Percentiles rank a stretch among this genome's conserved stretches.
phyloP scores from a whole-genome alignment of 306 rosid genomes.

The Vigna radiata region DNA sequence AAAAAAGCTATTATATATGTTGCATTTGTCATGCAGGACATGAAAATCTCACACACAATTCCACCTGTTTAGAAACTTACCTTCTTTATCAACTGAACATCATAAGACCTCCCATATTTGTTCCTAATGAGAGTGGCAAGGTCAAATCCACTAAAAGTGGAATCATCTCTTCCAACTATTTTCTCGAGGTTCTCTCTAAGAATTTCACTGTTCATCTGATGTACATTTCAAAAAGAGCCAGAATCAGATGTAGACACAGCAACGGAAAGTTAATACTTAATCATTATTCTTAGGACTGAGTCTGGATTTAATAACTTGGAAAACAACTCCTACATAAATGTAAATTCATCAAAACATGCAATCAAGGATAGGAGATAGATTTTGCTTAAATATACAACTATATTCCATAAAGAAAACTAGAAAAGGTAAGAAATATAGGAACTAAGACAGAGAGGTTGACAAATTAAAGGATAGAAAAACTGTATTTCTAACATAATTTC shows the following conservation, averaged over 20 bases:
- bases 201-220: slow-evolving; percentile 67
- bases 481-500: slow-evolving; percentile 15
- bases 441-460: background rate
- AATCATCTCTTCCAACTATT: slow-evolving; percentile 88
- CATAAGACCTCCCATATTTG: slow-evolving; percentile 93
- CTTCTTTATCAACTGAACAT: slow-evolving; percentile 94
- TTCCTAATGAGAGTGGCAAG: slow-evolving; percentile 93
- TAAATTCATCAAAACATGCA: slow-evolving; percentile 5
- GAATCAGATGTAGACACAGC: slow-evolving; percentile 24
- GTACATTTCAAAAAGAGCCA: slow-evolving; percentile 5
- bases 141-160: slow-evolving; percentile 86
- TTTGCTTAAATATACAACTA: background rate
- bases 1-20: background rate
- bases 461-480: background rate
- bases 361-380: background rate
- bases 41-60: slow-evolving; percentile 3
- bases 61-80: slow-evolving; percentile 47
- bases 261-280: slow-evolving; percentile 5
- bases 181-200: slow-evolving; percentile 82
- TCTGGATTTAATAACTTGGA: background rate
- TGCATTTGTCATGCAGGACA: slow-evolving; percentile 2
- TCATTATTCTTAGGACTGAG: background rate
- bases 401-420: background rate
- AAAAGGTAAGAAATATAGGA: background rate
- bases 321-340: slow-evolving; percentile 10